These are phyloP conservation scores for Alternaria brassicae DNA, from an alignment of 2,329 filamentous ascomycete species.

Conservation along the genomic window DNA sequence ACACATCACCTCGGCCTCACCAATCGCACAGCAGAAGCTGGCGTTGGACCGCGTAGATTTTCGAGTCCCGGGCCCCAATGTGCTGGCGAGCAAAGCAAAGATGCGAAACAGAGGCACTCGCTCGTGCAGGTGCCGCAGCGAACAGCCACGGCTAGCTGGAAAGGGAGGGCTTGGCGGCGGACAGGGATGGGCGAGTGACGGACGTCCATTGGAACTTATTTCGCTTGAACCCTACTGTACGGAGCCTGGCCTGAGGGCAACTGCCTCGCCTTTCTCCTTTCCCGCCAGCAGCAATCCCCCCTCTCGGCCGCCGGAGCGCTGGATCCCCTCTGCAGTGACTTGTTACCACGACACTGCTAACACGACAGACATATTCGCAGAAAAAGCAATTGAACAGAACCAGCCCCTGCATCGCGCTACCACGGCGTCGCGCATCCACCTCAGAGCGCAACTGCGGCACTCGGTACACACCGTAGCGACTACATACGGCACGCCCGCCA, in stretches of 20 bases:
- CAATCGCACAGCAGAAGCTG: conserved; percentile 21
- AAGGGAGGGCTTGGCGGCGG: conserved; percentile 10
- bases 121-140: not conserved
- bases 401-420: conserved; percentile 28
- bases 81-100: conserved; percentile 20
- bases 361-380: conserved; percentile 12
- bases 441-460: conserved; percentile 16
- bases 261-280: conserved; percentile 27
- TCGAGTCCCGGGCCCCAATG: conserved; percentile 11
- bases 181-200: conserved; percentile 14
- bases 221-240: conserved; percentile 28
- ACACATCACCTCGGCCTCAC: conserved; percentile 27
- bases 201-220: conserved; percentile 24
- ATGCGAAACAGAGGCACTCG: conserved; percentile 18
- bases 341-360: conserved; percentile 1
- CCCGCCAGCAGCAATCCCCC: conserved; percentile 13
- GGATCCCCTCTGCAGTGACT: not conserved
- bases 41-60: conserved; percentile 13
- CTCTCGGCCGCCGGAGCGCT: not conserved
- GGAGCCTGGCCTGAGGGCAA: conserved; percentile 21
- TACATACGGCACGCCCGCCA: conserved; percentile 27
- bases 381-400: conserved; percentile 19
- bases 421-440: conserved; percentile 19
- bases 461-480: conserved; percentile 19
- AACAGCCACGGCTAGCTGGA: conserved; percentile 6